phyloP scores from a whole-genome alignment of 148 eudicot species.

The Pharnaceum exiguum region DNA sequence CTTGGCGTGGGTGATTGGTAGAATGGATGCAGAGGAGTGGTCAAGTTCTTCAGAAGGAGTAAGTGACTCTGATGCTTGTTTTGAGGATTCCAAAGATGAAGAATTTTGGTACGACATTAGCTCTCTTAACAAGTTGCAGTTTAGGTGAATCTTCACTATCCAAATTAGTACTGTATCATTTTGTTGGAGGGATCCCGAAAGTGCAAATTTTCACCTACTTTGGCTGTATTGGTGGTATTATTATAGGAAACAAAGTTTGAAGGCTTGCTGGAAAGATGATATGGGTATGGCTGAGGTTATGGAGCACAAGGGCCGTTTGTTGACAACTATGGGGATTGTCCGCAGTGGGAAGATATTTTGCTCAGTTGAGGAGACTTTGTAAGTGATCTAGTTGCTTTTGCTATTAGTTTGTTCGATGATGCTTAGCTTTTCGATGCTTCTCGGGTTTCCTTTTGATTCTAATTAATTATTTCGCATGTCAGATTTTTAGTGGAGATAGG shows the following conservation, averaged over 20 bases:
- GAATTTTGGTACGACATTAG: slow-evolving; percentile 36
- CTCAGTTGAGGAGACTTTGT: slow-evolving; percentile 80
- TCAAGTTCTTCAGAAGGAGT: slow-evolving; percentile 28
- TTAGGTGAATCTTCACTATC: slow-evolving; percentile 32
- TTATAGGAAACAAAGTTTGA: slow-evolving; percentile 43
- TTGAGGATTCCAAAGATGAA: slow-evolving; percentile 46
- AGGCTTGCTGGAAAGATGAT: slow-evolving; percentile 63
- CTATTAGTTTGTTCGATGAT: not conserved
- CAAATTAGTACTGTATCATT: not conserved
- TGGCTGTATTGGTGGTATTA: not conserved
- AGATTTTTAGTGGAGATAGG: slow-evolving; percentile 88
- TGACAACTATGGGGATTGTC: slow-evolving; percentile 64
- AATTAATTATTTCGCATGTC: slow-evolving; percentile 3
- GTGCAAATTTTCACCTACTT: not conserved
- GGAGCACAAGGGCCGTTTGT: slow-evolving; percentile 58
- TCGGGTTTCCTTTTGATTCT: not conserved
- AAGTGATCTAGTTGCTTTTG: slow-evolving; percentile 21
- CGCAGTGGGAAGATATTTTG: slow-evolving; percentile 56
- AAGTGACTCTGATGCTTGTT: slow-evolving; percentile 46
- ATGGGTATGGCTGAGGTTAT: slow-evolving; percentile 76
- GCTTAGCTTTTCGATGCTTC: not conserved
- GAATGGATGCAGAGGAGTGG: slow-evolving; percentile 34
- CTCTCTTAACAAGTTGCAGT: slow-evolving; percentile 48
- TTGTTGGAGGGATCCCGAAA: not conserved
- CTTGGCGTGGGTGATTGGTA: not conserved